Percentiles rank a stretch among this genome's conserved stretches.
Conservation (phyloP, 257 asterid genomes). For the Euphrasia confusa region DNA sequence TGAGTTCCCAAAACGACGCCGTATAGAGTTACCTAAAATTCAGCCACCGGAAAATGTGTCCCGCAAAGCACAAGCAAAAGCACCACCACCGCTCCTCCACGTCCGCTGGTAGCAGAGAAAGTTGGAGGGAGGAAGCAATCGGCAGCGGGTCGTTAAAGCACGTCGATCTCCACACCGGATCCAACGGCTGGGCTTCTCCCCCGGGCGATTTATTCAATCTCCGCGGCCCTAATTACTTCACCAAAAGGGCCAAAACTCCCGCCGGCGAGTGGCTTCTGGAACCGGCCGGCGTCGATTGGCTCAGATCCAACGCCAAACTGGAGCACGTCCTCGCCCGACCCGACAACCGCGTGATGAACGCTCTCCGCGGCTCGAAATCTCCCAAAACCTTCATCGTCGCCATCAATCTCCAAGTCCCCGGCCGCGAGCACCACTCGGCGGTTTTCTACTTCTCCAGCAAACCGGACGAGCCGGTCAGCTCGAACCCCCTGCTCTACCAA, state of each 20-base stretch:
- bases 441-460: slow-evolving; percentile 73
- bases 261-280: slow-evolving; percentile 67
- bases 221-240: slow-evolving; percentile 67
- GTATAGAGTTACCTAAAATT: slow-evolving; percentile 14
- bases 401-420: slow-evolving; percentile 85
- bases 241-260: slow-evolving; percentile 51
- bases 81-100: slow-evolving; percentile 31
- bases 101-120: slow-evolving; percentile 30
- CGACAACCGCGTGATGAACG: slow-evolving; percentile 67
- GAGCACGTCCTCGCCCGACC: slow-evolving; percentile 78
- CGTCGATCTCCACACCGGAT: slow-evolving; percentile 61
- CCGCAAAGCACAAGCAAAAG: slow-evolving; percentile 52
- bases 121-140: slow-evolving; percentile 66
- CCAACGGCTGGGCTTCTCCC: slow-evolving; percentile 96
- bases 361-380: slow-evolving; percentile 37
- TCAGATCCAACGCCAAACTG: slow-evolving; percentile 69
- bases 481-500: slow-evolving; percentile 53
- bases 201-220: slow-evolving; percentile 69
- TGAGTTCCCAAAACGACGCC: slow-evolving; percentile 31
- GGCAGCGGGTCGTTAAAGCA: slow-evolving; percentile 65
- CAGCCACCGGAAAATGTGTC: slow-evolving; percentile 38
- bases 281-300: slow-evolving; percentile 95
- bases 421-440: slow-evolving; percentile 82
- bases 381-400: slow-evolving; percentile 61
- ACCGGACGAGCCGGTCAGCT: slow-evolving; percentile 42